Evolutionary conservation across 192 early-diverging fungal species (phyloP), one percentile per base, ranked within the genome.

Genomic region (Spizellomyces punctatus): DNA sequence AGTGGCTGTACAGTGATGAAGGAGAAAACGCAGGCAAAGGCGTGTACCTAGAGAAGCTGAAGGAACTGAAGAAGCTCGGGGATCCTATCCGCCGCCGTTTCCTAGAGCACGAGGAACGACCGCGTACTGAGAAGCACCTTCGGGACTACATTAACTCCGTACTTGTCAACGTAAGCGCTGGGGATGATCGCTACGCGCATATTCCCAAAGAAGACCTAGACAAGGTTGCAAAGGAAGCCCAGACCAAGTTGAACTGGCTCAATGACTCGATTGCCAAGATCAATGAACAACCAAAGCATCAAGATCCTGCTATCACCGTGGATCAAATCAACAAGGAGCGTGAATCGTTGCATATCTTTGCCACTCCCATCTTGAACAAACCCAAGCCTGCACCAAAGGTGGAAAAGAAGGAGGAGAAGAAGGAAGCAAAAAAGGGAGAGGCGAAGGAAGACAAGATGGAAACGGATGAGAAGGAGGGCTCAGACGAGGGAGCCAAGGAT

Each of bases 1-100:
- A 96, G 79, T 99, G 96, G 96, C 88, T 99, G 73, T 99, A 99
- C 83, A 76, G 73, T 5, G 95, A 94, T 58, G 94, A 98, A 73
- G 96, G 96, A 61, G 94, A 96, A 62, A 93, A 94, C 77, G 86
- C 93, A 0, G 89, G 91, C 76, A 96, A 96, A 89, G 91, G 88
- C 17, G 91, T 91, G 19, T 99, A 95, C 70, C 79, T 85, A 19
- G 89, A 89, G 74, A 95, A 94, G 84, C 82, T 99, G 42, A 80
- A 76, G 0, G 83, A 79, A 10, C 89, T 99, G 74, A 91, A 91
- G 84, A 87, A 87, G 63, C 83, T 85, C 45, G 94, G 95, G 50
- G 89, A 92, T 66, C 95, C 95, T 42, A 86, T 95, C 63, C 82
- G 79, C 46, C 86, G 89, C 76, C 88, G 94, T 76, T 92, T 82